Percentiles rank a stretch among this genome's conserved stretches.
These are phyloP conservation scores for Coleophoma eucalyptorum DNA, from an alignment of 2,329 filamentous ascomycete species.

Conservation along the genomic window DNA sequence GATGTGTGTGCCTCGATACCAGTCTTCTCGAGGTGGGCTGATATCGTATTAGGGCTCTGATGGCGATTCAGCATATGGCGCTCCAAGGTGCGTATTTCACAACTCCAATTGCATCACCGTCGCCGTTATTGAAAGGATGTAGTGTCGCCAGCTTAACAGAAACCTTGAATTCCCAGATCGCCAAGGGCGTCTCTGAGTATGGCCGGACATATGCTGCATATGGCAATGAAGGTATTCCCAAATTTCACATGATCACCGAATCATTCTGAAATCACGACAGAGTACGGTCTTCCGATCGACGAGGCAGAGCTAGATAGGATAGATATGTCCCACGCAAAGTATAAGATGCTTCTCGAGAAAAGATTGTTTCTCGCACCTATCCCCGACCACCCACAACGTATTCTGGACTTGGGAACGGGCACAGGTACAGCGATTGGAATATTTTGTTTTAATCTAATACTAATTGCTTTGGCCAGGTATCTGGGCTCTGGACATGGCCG, in stretches of 20 bases:
- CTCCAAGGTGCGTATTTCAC: background rate
- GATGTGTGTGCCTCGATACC: background rate
- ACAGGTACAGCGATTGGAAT: slow-evolving; percentile 26
- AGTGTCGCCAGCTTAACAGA: slow-evolving; percentile 14
- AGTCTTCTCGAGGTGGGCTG: background rate
- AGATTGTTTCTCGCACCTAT: slow-evolving; percentile 3
- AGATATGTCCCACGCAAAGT: slow-evolving; percentile 35
- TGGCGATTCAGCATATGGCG: slow-evolving; percentile 13
- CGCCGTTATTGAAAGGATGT: background rate
- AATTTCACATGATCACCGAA: too few species aligned
- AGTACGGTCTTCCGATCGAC: slow-evolving; percentile 37
- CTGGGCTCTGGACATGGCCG: background rate
- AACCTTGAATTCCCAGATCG: slow-evolving; percentile 15
- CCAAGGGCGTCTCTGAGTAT: slow-evolving; percentile 18
- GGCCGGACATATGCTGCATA: slow-evolving; percentile 21
- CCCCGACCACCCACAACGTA: slow-evolving; percentile 16
- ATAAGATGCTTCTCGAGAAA: slow-evolving; percentile 11
- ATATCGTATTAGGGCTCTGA: slow-evolving; percentile 8
- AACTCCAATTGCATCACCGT: too few species aligned
- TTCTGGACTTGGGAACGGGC: slow-evolving; percentile 33
- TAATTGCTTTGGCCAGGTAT: background rate
- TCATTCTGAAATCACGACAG: slow-evolving; percentile 11
- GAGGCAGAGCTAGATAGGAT: slow-evolving; percentile 36
- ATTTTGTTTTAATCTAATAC: background rate
- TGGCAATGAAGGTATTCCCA: slow-evolving; percentile 13